These are phyloP conservation scores for Mycena kentingensis DNA, from an alignment of 768 basidiomycete species.

Conservation along the genomic window DNA sequence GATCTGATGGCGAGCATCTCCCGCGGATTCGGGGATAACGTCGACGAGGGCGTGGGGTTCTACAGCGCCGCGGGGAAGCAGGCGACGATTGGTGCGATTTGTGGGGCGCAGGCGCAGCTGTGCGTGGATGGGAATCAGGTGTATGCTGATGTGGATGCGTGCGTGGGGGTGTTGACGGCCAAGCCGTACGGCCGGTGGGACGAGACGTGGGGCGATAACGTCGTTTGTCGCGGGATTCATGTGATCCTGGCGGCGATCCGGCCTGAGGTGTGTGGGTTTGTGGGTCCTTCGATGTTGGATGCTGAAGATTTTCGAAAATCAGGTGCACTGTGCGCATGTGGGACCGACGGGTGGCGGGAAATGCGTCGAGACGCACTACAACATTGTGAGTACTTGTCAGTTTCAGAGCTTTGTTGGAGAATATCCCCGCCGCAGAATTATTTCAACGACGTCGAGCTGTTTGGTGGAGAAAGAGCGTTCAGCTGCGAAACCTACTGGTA, in stretches of 20 bases:
- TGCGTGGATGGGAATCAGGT: slow-evolving; percentile 2
- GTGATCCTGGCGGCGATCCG: not conserved
- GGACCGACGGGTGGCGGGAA: not conserved
- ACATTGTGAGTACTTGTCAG: not conserved
- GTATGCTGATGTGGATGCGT: not conserved
- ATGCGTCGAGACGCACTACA: not conserved
- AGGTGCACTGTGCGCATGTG: not conserved
- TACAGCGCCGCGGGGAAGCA: not conserved
- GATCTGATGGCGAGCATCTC: not conserved
- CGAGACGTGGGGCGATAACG: slow-evolving; percentile 13
- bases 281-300: not conserved
- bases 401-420: too few relatives aligned
- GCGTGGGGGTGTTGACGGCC: not conserved
- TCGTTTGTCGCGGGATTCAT: slow-evolving; percentile 1
- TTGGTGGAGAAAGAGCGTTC: not conserved
- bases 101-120: not conserved
- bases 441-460: not conserved
- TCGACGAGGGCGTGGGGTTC: not conserved
- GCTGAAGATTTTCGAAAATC: not conserved
- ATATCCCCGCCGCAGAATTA: not conserved
- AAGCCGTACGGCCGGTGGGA: slow-evolving; percentile 2
- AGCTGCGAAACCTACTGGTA: not conserved
- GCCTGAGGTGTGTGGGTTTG: slow-evolving; percentile 2
- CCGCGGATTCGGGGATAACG: not conserved
- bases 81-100: not conserved